Conservation (phyloP, 2,329 filamentous ascomycete genomes). For the Trichoderma harzianum region DNA sequence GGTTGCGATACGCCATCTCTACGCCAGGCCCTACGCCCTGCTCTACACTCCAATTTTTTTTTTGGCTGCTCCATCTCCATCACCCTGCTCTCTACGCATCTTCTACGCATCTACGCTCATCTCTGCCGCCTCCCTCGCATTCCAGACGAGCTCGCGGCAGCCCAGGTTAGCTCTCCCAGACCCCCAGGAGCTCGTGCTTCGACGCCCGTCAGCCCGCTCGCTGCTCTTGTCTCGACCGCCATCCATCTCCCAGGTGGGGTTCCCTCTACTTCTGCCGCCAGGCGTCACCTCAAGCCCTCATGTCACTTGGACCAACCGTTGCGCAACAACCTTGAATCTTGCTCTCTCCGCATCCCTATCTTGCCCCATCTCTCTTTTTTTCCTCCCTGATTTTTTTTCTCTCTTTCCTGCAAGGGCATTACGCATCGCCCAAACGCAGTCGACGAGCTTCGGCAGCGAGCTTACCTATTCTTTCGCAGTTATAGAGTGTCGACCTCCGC, state of each 20-base stretch:
- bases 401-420: neutral
- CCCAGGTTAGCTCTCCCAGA: constrained; percentile 8
- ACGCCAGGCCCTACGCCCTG: neutral
- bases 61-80: neutral
- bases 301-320: constrained; percentile 16
- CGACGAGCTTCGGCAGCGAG: neutral
- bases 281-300: constrained; percentile 18
- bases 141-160: constrained; percentile 3
- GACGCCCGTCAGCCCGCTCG: constrained; percentile 18
- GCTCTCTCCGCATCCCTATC: constrained; percentile 16
- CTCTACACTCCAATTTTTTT: neutral
- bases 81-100: neutral
- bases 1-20: constrained; percentile 2
- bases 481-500: constrained; percentile 3
- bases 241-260: constrained; percentile 30
- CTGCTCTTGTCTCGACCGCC: constrained; percentile 30
- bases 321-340: constrained; percentile 17
- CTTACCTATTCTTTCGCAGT: constrained; percentile 11
- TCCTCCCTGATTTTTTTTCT: neutral
- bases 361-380: constrained; percentile 6
- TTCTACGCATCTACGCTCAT: neutral
- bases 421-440: neutral
- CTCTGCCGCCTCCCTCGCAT: neutral
- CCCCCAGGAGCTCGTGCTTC: constrained; percentile 17
- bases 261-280: constrained; percentile 26